Evolutionary conservation across 2,329 filamentous ascomycete species (phyloP), one percentile per base, ranked within the genome.

Genomic region (Colletotrichum sp.): DNA sequence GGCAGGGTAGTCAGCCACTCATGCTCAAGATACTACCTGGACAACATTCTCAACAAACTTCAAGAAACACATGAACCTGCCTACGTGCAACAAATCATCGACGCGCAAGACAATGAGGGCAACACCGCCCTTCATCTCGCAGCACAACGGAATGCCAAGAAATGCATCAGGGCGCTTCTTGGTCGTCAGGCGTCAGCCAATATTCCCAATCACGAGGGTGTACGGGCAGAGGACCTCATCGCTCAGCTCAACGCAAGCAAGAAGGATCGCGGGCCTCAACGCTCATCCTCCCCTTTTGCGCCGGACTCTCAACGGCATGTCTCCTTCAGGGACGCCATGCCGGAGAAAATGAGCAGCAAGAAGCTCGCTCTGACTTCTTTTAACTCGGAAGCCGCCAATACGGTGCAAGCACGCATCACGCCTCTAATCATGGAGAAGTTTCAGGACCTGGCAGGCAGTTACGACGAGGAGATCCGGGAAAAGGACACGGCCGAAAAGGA

Each of bases 1-100:
- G 95, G 94, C 68, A 94, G 95, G 66, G 87, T 91, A 7, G 94
- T 94, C 76, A 98, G 96, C 84, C 96, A 96, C 82, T 93, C 94
- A 26, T 97, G 95, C 81, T 96, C 96, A 36, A 91, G 95, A 38
- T 98, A 98, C 83, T 99, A 99, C 84, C 91, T 98, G 36, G 96
- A 98, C 83, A 94, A 94, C 78, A 93, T 98, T 77, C 89, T 98
- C 71, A 96, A 97, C 84, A 96, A 94, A 83, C 91, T 99, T 76
- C 92, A 93, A 77, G 95, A 97, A 80, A 92, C 93, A 1, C 92
- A 94, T 79, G 92, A 95, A 7, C 93, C 93, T 10, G 91, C 93
- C 71, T 93, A 95, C 71, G 92, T 98, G 64, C 94, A 96, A 76
- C 88, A 92, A 64, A 86, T 98, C 13, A 87, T 99, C 13, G 95